A percentile compares a stretch with the other conserved stretches of the same genome.
These are phyloP conservation scores for Phytophthora cryptogea DNA, from an alignment of 352 stramenopile genomes.

Conservation along the genomic window DNA sequence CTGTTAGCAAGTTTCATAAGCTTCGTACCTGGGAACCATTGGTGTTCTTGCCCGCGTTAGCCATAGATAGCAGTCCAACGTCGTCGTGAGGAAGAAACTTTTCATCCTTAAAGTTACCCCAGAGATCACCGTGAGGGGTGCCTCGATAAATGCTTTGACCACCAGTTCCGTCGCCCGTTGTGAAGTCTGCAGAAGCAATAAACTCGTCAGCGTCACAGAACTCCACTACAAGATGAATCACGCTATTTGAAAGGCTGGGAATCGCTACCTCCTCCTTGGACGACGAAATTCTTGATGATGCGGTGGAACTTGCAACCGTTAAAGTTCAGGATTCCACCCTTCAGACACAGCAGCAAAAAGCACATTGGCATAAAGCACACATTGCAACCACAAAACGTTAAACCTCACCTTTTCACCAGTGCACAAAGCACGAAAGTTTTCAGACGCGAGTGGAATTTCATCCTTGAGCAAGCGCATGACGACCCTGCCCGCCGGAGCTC, in stretches of 20 bases:
- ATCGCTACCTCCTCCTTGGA: conserved; percentile 74
- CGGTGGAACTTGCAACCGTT: conserved; percentile 91
- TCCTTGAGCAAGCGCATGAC: conserved; percentile 96
- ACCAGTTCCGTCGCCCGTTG: conserved; percentile 70
- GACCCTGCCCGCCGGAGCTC: conserved; percentile 83
- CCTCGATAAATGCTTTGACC: conserved; percentile 80
- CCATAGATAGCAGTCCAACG: conserved; percentile 83
- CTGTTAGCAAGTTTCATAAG: not conserved
- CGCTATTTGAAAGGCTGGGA: not conserved
- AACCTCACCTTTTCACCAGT: conserved; percentile 73
- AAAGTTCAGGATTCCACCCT: conserved; percentile 66
- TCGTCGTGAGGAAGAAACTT: conserved; percentile 75
- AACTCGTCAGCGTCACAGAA: not conserved
- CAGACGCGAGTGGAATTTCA: conserved; percentile 92
- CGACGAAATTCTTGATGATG: conserved; percentile 93
- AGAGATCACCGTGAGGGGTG: conserved; percentile 65
- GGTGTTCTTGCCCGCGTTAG: conserved; percentile 73
- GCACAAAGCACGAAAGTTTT: conserved; percentile 94
- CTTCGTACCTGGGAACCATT: conserved; percentile 71
- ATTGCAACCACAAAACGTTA: not conserved
- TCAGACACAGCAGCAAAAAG: not conserved
- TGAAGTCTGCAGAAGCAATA: conserved; percentile 46
- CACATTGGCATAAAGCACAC: not conserved
- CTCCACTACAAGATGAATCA: not conserved
- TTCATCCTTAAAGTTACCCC: conserved; percentile 88